These are phyloP conservation scores for Rubia tinctorum DNA, from an alignment of 305 asterid species.

Conservation along the genomic window DNA sequence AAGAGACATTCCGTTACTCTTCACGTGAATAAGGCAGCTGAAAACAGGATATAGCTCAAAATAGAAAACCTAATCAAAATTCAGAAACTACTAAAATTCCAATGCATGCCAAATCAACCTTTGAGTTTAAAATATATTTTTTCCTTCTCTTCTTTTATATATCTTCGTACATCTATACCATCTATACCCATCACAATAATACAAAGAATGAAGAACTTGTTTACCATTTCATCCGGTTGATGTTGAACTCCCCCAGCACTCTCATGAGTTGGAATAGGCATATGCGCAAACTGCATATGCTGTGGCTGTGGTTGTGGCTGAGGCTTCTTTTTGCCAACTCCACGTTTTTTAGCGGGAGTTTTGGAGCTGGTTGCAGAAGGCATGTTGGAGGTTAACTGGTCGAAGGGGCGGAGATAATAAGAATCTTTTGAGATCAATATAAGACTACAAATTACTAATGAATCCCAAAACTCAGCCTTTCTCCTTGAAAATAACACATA, in stretches of 20 bases:
- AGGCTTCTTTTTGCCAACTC: constrained; percentile 80
- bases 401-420: not conserved
- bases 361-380: constrained; percentile 42
- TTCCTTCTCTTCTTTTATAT: not conserved
- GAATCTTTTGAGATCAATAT: constrained; percentile 3
- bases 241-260: constrained; percentile 51
- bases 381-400: constrained; percentile 54
- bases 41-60: not conserved
- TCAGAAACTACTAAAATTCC: not conserved
- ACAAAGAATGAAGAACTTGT: constrained; percentile 41
- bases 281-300: constrained; percentile 57
- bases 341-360: constrained; percentile 51
- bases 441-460: not conserved
- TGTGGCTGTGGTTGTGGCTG: constrained; percentile 52
- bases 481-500: not conserved
- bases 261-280: constrained; percentile 53
- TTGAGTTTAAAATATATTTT: constrained; percentile 25
- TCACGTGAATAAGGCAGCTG: not conserved
- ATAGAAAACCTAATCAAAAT: constrained; percentile 1
- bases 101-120: constrained; percentile 51
- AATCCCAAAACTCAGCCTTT: not conserved
- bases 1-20: not conserved
- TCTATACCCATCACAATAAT: not conserved
- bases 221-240: constrained; percentile 37
- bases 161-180: not conserved